Conservation (phyloP, 768 basidiomycete genomes). For the Suillus americanus region DNA sequence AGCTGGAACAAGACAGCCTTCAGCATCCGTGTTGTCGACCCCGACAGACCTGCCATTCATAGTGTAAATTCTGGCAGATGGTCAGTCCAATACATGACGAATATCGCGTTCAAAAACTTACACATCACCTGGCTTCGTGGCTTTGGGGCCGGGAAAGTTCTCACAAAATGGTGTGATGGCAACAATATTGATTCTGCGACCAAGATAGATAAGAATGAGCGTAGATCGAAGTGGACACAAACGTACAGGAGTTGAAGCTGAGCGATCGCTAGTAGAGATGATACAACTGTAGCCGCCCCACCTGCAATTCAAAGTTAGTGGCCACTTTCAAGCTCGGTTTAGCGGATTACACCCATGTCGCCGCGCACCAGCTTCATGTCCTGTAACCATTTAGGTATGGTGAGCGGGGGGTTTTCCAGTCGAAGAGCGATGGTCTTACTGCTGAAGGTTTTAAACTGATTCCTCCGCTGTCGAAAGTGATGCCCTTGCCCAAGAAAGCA, state of each 20-base stretch:
- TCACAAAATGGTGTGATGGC: slow-evolving; percentile 75
- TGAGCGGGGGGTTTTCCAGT: neutral
- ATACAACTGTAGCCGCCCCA: slow-evolving; percentile 77
- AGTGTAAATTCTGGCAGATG: slow-evolving; percentile 47
- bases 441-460: slow-evolving; percentile 80
- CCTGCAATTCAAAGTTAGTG: slow-evolving; percentile 34
- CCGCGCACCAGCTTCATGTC: slow-evolving; percentile 84
- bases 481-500: slow-evolving; percentile 83
- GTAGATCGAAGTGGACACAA: neutral
- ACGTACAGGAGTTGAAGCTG: slow-evolving; percentile 78
- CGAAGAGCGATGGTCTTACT: slow-evolving; percentile 39
- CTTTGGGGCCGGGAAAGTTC: slow-evolving; percentile 78
- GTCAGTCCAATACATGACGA: neutral
- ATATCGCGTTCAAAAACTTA: slow-evolving; percentile 33
- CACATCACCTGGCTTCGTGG: slow-evolving; percentile 83
- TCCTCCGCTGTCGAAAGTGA: slow-evolving; percentile 89
- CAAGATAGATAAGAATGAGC: neutral
- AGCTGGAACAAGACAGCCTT: slow-evolving; percentile 74
- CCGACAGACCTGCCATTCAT: slow-evolving; percentile 90
- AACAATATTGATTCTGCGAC: slow-evolving; percentile 68
- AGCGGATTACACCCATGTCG: slow-evolving; percentile 66
- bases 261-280: slow-evolving; percentile 75
- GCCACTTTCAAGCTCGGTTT: neutral
- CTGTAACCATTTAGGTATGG: slow-evolving; percentile 32
- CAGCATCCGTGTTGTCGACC: slow-evolving; percentile 87